Conservation (phyloP, 805 yeast genomes). For the Helenozyma rhizophorensis region DNA sequence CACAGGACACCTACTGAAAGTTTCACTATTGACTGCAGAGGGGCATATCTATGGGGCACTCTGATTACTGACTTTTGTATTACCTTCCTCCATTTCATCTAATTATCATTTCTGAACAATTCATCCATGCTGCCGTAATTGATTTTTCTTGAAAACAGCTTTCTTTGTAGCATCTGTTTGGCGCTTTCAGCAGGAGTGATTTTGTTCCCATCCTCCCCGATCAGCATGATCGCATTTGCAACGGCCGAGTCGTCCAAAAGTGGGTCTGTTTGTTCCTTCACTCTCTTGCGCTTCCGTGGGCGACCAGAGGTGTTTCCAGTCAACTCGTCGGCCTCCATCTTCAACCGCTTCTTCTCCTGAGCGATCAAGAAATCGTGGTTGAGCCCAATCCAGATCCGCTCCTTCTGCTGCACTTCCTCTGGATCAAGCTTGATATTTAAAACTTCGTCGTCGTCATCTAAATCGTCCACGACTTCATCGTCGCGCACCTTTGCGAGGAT, state of each 20-base stretch:
- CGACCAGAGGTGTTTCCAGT: constrained; percentile 63
- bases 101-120: constrained; percentile 22
- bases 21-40: not conserved
- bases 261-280: constrained; percentile 12
- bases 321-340: constrained; percentile 79
- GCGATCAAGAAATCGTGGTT: constrained; percentile 82
- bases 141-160: constrained; percentile 80
- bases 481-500: constrained; percentile 51
- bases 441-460: constrained; percentile 81
- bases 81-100: too few relatives aligned
- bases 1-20: constrained; percentile 3
- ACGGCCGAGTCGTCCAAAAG: constrained; percentile 26
- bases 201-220: constrained; percentile 38
- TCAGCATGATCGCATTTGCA: constrained; percentile 31
- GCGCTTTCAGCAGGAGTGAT: constrained; percentile 76
- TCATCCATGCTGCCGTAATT: constrained; percentile 79
- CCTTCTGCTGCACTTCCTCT: constrained; percentile 71
- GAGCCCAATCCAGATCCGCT: constrained; percentile 83
- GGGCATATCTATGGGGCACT: not conserved
- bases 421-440: constrained; percentile 55
- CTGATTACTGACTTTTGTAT: constrained; percentile 4
- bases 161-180: constrained; percentile 67
- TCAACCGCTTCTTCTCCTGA: constrained; percentile 79
- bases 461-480: constrained; percentile 55
- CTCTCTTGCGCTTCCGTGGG: constrained; percentile 39